Evolutionary conservation across 1,284 basidiomycete genomes (phyloP).

Genomic region (Pyrrhoderma noxium): DNA sequence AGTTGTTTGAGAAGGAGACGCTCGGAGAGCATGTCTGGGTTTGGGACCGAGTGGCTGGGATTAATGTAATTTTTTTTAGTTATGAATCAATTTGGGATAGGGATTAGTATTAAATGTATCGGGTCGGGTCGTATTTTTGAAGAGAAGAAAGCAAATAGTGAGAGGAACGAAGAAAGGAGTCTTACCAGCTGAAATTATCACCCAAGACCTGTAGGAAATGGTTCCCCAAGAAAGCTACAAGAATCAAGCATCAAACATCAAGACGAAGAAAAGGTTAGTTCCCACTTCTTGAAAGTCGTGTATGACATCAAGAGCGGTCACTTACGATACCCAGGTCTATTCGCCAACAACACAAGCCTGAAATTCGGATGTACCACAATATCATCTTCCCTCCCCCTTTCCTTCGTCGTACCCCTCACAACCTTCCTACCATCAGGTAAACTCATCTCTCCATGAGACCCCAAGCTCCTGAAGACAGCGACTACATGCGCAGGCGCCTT

Average conservation of each 20-base stretch:
- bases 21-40: constrained; percentile 58
- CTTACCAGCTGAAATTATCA: constrained; percentile 50
- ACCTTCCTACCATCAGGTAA: constrained; percentile 56
- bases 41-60: constrained; percentile 49
- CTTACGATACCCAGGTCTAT: constrained; percentile 68
- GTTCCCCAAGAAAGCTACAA: constrained; percentile 58
- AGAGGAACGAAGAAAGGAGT: no score
- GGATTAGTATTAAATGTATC: no score
- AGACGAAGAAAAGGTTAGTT: neutral
- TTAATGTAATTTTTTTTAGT: neutral
- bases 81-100: no score
- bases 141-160: no score
- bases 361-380: constrained; percentile 56
- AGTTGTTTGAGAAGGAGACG: constrained; percentile 49
- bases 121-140: no score
- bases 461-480: constrained; percentile 59
- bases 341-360: constrained; percentile 55
- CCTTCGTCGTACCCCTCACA: constrained; percentile 4
- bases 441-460: constrained; percentile 53
- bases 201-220: constrained; percentile 65
- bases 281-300: no score
- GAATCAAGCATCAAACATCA: neutral
- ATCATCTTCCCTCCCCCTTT: constrained; percentile 36
- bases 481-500: constrained; percentile 67
- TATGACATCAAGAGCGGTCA: no score